Evolutionary conservation across 2,329 filamentous ascomycete genomes (phyloP), one percentile per base, ranked within the genome.

Genomic region (Trichoderma sp.): DNA sequence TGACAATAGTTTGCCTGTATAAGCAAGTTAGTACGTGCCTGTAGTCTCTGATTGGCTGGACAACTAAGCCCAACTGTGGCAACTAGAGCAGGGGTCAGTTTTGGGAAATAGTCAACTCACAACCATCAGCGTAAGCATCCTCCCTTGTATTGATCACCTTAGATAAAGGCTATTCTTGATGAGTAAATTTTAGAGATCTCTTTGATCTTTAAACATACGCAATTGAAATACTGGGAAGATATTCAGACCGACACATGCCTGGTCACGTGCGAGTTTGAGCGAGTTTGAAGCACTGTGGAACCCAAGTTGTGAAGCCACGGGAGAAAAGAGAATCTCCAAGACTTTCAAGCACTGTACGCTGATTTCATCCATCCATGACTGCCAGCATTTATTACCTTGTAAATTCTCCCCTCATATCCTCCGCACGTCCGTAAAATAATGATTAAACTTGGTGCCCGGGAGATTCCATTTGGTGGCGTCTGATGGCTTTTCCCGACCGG

Each of bases 1-100:
- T 51, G 47, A 53, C 47, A 53, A 24, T 53, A 24, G 21, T 14
- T 11, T 60, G 2, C 57, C 15, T 21, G 28, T 7, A 26, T 36
- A 39, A 21, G 30, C 8, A 39, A 21, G n/a, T 36, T 36, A 26
- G 47, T 12, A 14, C 11, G 15, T 21, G 4, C 14, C 7, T 15
- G 5, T 51, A 69, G 66, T 69, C 66, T 69, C 24, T 69, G 66
- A 69, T 69, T 69, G 66, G 66, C 66, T 69, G 15, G 18, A 26
- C 57, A 69, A 69, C 66, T 62, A 18, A 47, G 39, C 39, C 26
- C 18, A 36, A 39, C 30, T 21, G 24, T 24, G 2, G 14, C 57
- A 69, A 69, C 66, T 61, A 26, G n/a, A 51, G 30, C 66, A 69
- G 57, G 66, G 66, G 28, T 69, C 14, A n/a, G 32, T 53, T 36